Percentiles rank a stretch among this genome's conserved stretches.
These are phyloP conservation scores for Yamadazyma nakazawae DNA, from an alignment of 805 yeast genomes.

Conservation along the genomic window DNA sequence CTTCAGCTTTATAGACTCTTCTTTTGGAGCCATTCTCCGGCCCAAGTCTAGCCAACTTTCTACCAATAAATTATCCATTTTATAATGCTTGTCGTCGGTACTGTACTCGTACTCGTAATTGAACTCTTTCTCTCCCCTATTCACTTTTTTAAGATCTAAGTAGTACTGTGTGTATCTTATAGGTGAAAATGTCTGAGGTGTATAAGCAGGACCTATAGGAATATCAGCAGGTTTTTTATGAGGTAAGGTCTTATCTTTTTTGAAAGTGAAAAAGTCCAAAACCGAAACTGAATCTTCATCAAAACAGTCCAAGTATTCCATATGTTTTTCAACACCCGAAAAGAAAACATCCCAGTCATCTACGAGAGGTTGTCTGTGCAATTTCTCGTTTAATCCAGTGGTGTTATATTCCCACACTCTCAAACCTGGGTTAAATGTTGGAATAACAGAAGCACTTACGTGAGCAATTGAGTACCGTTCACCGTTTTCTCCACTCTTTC, in stretches of 20 bases:
- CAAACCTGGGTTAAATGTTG: constrained; percentile 81
- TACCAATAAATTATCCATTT: constrained; percentile 54
- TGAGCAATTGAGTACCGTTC: constrained; percentile 70
- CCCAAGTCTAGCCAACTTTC: constrained; percentile 61
- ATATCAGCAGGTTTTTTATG: constrained; percentile 51
- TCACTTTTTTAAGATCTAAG: constrained; percentile 55
- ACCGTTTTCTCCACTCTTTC: constrained; percentile 39
- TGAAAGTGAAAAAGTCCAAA: constrained; percentile 12
- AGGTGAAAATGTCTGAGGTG: constrained; percentile 70
- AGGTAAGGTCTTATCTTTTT: constrained; percentile 60
- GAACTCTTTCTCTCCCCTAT: constrained; percentile 45
- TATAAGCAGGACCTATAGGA: constrained; percentile 74
- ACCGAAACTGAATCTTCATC: constrained; percentile 14
- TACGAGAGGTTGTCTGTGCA: background rate
- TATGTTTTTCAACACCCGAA: constrained; percentile 38
- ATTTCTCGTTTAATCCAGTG: constrained; percentile 42
- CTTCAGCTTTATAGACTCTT: constrained; percentile 21
- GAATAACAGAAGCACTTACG: constrained; percentile 71
- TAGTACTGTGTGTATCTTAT: constrained; percentile 69
- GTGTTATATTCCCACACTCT: constrained; percentile 86
- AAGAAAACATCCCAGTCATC: constrained; percentile 62
- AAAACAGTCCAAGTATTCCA: constrained; percentile 27
- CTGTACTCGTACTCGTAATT: constrained; percentile 64
- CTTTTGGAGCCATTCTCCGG: constrained; percentile 42
- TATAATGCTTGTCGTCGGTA: constrained; percentile 58